A percentile compares a stretch with the other conserved stretches of the same genome.
Conservation (phyloP, 1,139 yeast species). For the Nakaseomyces delphensis region DNA sequence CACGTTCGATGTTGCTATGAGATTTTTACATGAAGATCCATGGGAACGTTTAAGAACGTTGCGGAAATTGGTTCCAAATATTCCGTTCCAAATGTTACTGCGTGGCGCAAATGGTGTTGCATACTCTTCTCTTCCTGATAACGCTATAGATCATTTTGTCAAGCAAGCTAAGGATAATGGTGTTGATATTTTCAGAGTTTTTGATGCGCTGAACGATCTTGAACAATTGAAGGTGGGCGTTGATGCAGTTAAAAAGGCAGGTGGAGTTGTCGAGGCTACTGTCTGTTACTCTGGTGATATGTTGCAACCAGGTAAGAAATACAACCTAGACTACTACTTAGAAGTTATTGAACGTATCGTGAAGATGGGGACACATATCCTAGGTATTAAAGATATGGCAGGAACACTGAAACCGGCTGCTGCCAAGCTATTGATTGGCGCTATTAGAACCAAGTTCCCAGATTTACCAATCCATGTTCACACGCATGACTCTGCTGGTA, state of each 20-base stretch:
- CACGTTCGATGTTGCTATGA: slow-evolving; percentile 96
- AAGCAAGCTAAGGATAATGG: slow-evolving; percentile 91
- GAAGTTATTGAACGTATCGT: slow-evolving; percentile 77
- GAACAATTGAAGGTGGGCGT: slow-evolving; percentile 97
- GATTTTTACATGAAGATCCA: slow-evolving; percentile 97
- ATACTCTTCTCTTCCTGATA: slow-evolving; percentile 93
- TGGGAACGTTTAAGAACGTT: slow-evolving; percentile 91
- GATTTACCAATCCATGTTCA: slow-evolving; percentile 95
- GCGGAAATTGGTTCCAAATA: slow-evolving; percentile 88
- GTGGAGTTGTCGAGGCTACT: slow-evolving; percentile 98
- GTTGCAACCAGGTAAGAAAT: slow-evolving; percentile 90
- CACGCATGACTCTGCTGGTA: slow-evolving; percentile 99
- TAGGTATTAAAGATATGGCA: slow-evolving; percentile 99
- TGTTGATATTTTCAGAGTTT: slow-evolving; percentile 94
- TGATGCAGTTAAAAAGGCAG: slow-evolving; percentile 95
- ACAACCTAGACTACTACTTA: slow-evolving; percentile 84
- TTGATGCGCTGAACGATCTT: slow-evolving; percentile 92
- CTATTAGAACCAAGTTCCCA: slow-evolving; percentile 81
- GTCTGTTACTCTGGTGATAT: slow-evolving; percentile 98
- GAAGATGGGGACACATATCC: slow-evolving; percentile 87
- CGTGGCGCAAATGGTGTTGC: slow-evolving; percentile 99
- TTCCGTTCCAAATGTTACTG: slow-evolving; percentile 97
- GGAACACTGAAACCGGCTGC: slow-evolving; percentile 97
- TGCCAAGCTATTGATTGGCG: slow-evolving; percentile 68
- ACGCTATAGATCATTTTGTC: slow-evolving; percentile 96